Percentiles rank a stretch among this genome's conserved stretches.
phyloP scores from a whole-genome alignment of 495 filamentous ascomycete genomes.

The Lasiosphaeris hirsuta region DNA sequence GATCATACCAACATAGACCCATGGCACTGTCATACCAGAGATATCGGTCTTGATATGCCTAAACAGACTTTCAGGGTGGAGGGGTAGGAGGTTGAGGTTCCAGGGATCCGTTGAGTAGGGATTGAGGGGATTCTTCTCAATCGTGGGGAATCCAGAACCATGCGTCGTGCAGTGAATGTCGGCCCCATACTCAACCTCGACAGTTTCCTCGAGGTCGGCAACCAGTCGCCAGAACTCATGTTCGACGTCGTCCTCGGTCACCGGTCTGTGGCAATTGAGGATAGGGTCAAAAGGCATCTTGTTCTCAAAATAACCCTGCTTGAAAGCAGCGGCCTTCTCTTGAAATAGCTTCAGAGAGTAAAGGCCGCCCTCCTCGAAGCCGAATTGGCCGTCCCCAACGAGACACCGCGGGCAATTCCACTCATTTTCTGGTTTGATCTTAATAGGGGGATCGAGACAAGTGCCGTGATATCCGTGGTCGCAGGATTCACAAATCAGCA shows the following conservation, averaged over 20 bases:
- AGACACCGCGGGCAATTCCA: slow-evolving; percentile 97
- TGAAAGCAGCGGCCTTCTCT: slow-evolving; percentile 92
- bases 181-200: slow-evolving; percentile 97
- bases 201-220: slow-evolving; percentile 86
- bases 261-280: slow-evolving; percentile 69
- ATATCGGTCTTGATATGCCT: slow-evolving; percentile 97
- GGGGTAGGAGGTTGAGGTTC: slow-evolving; percentile 93
- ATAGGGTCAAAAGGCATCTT: slow-evolving; percentile 89
- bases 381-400: slow-evolving; percentile 94
- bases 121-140: slow-evolving; percentile 85
- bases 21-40: slow-evolving; percentile 99
- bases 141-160: slow-evolving; percentile 94
- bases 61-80: slow-evolving; percentile 90
- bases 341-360: slow-evolving; percentile 97
- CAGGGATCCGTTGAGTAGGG: slow-evolving; percentile 84
- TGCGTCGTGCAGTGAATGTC: slow-evolving; percentile 99
- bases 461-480: slow-evolving; percentile 83
- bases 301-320: slow-evolving; percentile 84
- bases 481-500: slow-evolving; percentile 90
- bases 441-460: slow-evolving; percentile 86
- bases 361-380: slow-evolving; percentile 93
- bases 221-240: slow-evolving; percentile 96
- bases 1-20: slow-evolving; percentile 99
- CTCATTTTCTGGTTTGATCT: slow-evolving; percentile 73
- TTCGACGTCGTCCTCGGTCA: slow-evolving; percentile 95